Percentiles rank a stretch among this genome's conserved stretches.
Conservation (phyloP, 164 flowering plant species). For the Sextonia rubra region DNA sequence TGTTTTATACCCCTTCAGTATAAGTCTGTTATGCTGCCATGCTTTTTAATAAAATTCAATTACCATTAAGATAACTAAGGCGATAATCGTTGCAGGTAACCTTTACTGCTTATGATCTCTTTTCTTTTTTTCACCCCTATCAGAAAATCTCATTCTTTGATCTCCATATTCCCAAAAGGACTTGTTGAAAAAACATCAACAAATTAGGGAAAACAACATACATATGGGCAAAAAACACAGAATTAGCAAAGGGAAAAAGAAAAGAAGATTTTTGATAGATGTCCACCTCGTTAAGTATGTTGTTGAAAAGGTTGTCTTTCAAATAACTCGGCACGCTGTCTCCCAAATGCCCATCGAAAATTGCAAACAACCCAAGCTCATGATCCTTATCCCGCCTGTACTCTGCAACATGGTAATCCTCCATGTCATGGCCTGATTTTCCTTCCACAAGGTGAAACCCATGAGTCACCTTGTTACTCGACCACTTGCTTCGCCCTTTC, state of each 20-base stretch:
- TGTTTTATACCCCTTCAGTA: no score
- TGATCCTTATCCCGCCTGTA: conserved; percentile 35
- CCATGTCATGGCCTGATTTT: conserved; percentile 62
- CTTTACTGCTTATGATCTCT: background rate
- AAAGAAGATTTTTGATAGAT: background rate
- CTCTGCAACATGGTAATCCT: conserved; percentile 66
- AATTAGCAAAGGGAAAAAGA: background rate
- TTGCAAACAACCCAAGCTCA: conserved; percentile 61
- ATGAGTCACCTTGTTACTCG: conserved; percentile 33
- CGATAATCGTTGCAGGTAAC: background rate
- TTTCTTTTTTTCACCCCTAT: background rate
- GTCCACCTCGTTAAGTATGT: conserved; percentile 59
- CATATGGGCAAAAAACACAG: background rate
- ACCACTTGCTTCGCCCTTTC: conserved; percentile 48
- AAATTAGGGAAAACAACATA: background rate
- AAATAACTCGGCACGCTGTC: conserved; percentile 52
- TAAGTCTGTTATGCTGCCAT: no score
- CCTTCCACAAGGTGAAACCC: conserved; percentile 69
- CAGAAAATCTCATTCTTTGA: background rate
- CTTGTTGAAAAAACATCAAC: background rate
- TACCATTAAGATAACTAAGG: background rate
- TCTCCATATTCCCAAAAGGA: background rate
- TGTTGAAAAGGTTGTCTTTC: conserved; percentile 45
- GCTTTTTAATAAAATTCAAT: no score
- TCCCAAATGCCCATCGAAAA: conserved; percentile 69